A percentile compares a stretch with the other conserved stretches of the same genome.
phyloP scores from a whole-genome alignment of 768 basidiomycete genomes.

The Rhodotorula taiwanensis region DNA sequence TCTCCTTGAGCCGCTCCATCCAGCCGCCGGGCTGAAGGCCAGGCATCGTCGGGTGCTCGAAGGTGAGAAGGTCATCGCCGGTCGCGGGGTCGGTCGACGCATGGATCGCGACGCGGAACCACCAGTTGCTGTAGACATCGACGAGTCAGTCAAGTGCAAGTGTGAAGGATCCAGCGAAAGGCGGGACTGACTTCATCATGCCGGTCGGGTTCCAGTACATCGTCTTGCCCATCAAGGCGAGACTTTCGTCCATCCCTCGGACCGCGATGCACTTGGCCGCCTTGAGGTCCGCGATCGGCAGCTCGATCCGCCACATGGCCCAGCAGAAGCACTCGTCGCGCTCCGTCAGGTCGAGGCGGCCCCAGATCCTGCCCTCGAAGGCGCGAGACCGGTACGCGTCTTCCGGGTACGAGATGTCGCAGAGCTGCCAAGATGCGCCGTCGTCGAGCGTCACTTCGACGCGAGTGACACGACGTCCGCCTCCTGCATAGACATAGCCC shows the following conservation, averaged over 20 bases:
- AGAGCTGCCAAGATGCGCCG: constrained; percentile 52
- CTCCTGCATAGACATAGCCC: constrained; percentile 61
- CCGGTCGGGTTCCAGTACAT: constrained; percentile 53
- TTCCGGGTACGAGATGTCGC: constrained; percentile 52
- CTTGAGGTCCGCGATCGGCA: constrained; percentile 46
- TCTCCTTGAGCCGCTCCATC: constrained; percentile 57
- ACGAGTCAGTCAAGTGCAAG: background rate
- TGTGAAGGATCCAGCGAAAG: background rate
- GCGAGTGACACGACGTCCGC: constrained; percentile 55
- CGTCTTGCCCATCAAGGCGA: constrained; percentile 53
- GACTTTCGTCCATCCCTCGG: constrained; percentile 55
- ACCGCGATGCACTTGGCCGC: constrained; percentile 50
- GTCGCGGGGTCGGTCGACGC: constrained; percentile 41
- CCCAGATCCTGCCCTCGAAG: constrained; percentile 49
- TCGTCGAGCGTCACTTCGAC: constrained; percentile 58
- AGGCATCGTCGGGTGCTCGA: constrained; percentile 58
- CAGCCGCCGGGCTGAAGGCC: constrained; percentile 53
- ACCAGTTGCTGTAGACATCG: constrained; percentile 45
- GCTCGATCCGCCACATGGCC: constrained; percentile 55
- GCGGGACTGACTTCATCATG: constrained; percentile 57
- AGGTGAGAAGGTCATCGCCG: constrained; percentile 44
- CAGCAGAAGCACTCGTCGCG: constrained; percentile 55
- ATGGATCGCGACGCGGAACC: constrained; percentile 56
- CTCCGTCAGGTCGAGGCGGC: constrained; percentile 51
- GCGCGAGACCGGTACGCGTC: constrained; percentile 49